Base-by-base conservation (phyloP, 306 rosid genomes). In the Fragaria ananassa region DNA sequence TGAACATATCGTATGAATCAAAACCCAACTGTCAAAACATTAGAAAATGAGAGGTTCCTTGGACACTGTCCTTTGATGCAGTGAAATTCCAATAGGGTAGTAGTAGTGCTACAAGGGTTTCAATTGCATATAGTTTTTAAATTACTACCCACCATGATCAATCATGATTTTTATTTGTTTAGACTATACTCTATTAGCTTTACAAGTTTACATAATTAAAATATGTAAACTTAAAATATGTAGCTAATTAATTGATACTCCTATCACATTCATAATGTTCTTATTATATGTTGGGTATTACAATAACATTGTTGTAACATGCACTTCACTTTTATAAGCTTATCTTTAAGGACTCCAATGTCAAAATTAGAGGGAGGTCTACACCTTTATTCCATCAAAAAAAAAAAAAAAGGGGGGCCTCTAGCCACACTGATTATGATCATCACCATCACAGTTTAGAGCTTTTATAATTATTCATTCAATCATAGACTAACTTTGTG, bases 331-430 rank as follows among this genome's bases (percentile, higher is more conserved):
- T 42, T 44, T 11, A 12, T 53, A 74, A 61, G 14, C 71, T 19
- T 53, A 15, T 44, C 17, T 19, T 51, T n/a, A 10, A 51, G 41
- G n/a, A 25, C 14, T 44, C 14, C 34, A 15, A 15, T 45, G 65
- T 70, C 51, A 60, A 61, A 70, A 70, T 70, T 57, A 25, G 63
- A 10, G n/a, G 56, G 61, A 31, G 44, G 81, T 54, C 68, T 72
- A 44, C 78, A 80, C 83, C 83, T 85, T 13, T 83, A 81, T n/a
- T 58, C 37, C 56, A 44, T 58, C 56, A 42, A 58, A 1, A 7
- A 41, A 39, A 15, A 6, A 4, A 0, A 9, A 39, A 29, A 44
- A 3, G 4, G 1, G 70, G 70, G 21, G 8, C 47, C 18, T 45
- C 70, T 60, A 61, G 13, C 31, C n/a, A 29, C 31, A 74, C 58